These are phyloP conservation scores for Borovskyia barvae DNA, from an alignment of 208 protist genomes.

Conservation along the genomic window DNA sequence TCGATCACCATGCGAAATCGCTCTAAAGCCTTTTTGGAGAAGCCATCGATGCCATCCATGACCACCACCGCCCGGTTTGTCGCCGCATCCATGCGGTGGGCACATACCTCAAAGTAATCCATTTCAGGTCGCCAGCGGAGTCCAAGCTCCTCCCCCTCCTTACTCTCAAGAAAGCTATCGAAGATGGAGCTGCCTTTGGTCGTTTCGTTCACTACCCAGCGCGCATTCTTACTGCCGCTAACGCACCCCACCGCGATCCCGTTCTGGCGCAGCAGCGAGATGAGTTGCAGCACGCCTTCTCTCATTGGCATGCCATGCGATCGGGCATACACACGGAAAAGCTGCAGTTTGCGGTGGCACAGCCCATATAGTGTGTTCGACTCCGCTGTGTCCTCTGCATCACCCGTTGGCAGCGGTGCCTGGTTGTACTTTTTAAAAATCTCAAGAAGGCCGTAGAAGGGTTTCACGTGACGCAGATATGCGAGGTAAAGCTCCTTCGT, in stretches of 20 bases:
- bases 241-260: constrained; percentile 84
- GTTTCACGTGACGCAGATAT: constrained; percentile 74
- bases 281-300: constrained; percentile 57
- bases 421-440: constrained; percentile 69
- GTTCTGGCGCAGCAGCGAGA: constrained; percentile 65
- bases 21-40: constrained; percentile 71
- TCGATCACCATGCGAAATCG: constrained; percentile 79
- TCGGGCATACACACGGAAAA: constrained; percentile 61
- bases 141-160: constrained; percentile 47
- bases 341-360: constrained; percentile 58
- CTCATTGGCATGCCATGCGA: constrained; percentile 47
- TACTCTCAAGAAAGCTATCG: constrained; percentile 76
- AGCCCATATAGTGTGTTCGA: constrained; percentile 63
- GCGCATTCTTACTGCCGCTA: constrained; percentile 78
- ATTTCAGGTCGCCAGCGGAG: constrained; percentile 81
- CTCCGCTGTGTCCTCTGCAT: constrained; percentile 39
- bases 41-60: constrained; percentile 76
- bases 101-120: constrained; percentile 82
- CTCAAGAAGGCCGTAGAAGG: constrained; percentile 55
- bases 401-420: constrained; percentile 38
- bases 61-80: constrained; percentile 71
- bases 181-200: constrained; percentile 58
- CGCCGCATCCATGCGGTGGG: constrained; percentile 59
- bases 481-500: constrained; percentile 81
- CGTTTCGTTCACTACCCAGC: constrained; percentile 66